Conservation (phyloP, 495 filamentous ascomycete genomes). For the Daldinia bambusicola region DNA sequence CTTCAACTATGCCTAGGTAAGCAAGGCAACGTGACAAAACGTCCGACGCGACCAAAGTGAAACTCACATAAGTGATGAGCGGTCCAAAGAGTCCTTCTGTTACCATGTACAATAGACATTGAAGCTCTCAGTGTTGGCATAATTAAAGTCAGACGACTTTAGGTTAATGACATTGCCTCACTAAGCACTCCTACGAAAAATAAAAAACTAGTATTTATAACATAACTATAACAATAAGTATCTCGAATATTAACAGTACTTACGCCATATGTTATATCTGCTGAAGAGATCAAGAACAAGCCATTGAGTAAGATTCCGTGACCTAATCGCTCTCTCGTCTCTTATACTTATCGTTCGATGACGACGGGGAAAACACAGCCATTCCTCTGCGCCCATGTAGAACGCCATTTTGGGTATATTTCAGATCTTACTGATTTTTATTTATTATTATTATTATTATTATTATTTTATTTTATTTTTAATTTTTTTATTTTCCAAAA, state of each 20-base stretch:
- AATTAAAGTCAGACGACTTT: neutral
- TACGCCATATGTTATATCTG: neutral
- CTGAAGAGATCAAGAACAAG: neutral
- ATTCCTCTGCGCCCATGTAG: neutral
- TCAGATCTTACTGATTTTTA: neutral
- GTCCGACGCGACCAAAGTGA: neutral
- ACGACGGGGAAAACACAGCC: neutral
- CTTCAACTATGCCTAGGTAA: conserved; percentile 10
- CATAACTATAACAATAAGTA: neutral
- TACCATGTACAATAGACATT: neutral
- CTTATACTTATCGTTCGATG: neutral
- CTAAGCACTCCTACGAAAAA: neutral
- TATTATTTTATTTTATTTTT: too few species aligned
- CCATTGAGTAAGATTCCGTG: neutral
- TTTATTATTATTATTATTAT: neutral
- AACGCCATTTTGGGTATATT: neutral
- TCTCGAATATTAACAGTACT: neutral
- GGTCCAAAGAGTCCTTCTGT: neutral
- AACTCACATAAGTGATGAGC: neutral
- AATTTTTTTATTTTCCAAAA: too few species aligned
- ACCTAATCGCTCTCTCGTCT: conserved; percentile 2
- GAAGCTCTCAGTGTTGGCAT: neutral
- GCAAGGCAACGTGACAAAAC: conserved; percentile 22
- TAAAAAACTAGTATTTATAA: neutral
- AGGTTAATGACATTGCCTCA: neutral